phyloP scores from a whole-genome alignment of 768 basidiomycete species.

The Macrocybe gigantea region DNA sequence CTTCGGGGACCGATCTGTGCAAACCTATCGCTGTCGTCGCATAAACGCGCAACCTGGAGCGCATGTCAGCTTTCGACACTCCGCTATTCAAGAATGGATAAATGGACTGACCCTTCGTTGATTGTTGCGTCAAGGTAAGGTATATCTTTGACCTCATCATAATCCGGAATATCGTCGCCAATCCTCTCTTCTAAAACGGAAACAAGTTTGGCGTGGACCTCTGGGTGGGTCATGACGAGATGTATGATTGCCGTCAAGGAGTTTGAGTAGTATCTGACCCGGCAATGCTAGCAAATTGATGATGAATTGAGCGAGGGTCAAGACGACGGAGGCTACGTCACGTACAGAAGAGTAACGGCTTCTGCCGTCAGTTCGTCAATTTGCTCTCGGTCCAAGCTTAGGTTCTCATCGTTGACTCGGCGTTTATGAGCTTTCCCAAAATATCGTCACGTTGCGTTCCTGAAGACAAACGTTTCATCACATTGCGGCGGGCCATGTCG shows the following conservation, averaged over 20 bases:
- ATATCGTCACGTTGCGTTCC: constrained; percentile 18
- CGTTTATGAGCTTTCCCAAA: constrained; percentile 18
- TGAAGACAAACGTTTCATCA: constrained; percentile 15
- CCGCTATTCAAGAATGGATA: background rate
- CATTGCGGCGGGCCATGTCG: constrained; percentile 16
- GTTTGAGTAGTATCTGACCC: constrained; percentile 29
- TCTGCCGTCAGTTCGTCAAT: constrained; percentile 20
- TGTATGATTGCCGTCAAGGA: constrained; percentile 23
- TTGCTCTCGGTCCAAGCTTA: constrained; percentile 12
- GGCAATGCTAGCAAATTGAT: constrained; percentile 18
- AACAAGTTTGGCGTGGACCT: constrained; percentile 16
- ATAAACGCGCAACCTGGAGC: constrained; percentile 21
- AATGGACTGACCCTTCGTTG: constrained; percentile 17
- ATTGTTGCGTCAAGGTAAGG: constrained; percentile 21
- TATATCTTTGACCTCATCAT: constrained; percentile 19
- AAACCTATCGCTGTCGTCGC: constrained; percentile 31
- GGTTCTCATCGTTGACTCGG: constrained; percentile 9
- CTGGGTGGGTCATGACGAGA: constrained; percentile 16
- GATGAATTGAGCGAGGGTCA: background rate
- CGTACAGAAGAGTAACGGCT: constrained; percentile 21
- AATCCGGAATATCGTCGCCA: constrained; percentile 6
- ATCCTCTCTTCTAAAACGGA: constrained; percentile 9
- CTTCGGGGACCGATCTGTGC: constrained; percentile 24
- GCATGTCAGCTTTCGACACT: background rate
- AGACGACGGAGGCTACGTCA: background rate